These are phyloP conservation scores for Phytophthora sojae DNA, from an alignment of 352 stramenopile genomes.

Conservation along the genomic window DNA sequence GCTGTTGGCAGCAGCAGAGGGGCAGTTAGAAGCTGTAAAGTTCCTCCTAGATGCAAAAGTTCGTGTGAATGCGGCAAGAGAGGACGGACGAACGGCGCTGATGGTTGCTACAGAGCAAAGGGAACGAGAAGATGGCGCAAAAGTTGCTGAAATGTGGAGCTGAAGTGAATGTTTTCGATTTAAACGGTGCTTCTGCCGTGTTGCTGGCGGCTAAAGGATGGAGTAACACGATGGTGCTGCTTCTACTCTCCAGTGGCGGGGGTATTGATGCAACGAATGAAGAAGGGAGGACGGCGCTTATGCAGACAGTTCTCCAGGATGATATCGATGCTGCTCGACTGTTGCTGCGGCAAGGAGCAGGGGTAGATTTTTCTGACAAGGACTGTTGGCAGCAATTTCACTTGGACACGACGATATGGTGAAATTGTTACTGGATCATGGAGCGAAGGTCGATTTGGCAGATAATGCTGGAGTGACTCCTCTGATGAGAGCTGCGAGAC, in stretches of 20 bases:
- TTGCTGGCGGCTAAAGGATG: neutral
- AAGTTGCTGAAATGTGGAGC: neutral
- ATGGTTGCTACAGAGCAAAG: slow-evolving; percentile 2
- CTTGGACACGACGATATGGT: neutral
- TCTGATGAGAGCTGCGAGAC: neutral
- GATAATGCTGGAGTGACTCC: neutral
- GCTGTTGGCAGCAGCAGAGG: neutral
- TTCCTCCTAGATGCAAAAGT: neutral
- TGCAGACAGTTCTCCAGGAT: neutral
- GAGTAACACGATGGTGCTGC: neutral
- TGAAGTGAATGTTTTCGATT: neutral
- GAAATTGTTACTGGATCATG: neutral
- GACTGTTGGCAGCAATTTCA: neutral
- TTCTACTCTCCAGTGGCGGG: neutral
- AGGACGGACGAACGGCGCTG: neutral
- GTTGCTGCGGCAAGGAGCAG: neutral
- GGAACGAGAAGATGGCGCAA: neutral
- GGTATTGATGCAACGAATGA: neutral
- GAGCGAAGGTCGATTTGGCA: neutral
- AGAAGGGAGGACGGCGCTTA: neutral
- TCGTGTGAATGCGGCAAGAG: neutral
- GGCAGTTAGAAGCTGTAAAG: neutral
- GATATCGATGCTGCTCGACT: neutral
- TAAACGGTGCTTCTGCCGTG: neutral
- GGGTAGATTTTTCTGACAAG: neutral